Conservation (phyloP, 2,329 filamentous ascomycete species). For the Curvularia eragrostidis region DNA sequence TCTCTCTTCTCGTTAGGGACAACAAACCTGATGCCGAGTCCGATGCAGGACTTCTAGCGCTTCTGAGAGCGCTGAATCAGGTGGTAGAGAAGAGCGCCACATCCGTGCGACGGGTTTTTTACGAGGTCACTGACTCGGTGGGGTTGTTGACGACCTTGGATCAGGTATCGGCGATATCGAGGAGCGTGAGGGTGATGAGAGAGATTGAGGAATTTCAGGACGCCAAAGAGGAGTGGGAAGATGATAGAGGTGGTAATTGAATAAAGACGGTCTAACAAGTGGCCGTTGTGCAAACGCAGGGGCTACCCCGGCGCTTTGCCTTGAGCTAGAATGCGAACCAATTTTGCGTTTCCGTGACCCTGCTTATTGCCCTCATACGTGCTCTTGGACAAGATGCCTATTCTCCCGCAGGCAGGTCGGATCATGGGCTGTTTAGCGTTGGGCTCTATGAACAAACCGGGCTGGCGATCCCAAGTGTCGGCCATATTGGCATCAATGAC, state of each 20-base stretch:
- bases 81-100: background rate
- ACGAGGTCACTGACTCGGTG: background rate
- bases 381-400: background rate
- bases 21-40: background rate
- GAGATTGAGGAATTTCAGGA: conserved; percentile 9
- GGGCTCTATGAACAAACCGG: conserved; percentile 15
- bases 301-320: background rate
- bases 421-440: background rate
- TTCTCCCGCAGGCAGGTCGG: conserved; percentile 7
- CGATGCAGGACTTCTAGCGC: background rate
- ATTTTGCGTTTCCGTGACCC: conserved; percentile 10
- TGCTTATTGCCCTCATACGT: conserved; percentile 14
- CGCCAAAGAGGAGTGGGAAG: conserved; percentile 2
- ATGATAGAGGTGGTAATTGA: background rate
- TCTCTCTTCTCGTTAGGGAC: background rate
- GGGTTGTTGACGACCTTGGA: background rate
- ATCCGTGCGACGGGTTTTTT: background rate
- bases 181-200: conserved; percentile 1
- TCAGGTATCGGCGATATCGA: background rate
- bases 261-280: background rate
- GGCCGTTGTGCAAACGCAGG: background rate
- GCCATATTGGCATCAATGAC: conserved; percentile 2
- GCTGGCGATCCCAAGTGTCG: background rate
- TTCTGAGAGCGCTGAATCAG: background rate
- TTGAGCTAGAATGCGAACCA: conserved; percentile 4